Conservation (phyloP, 2,329 filamentous ascomycete species). For the Verticillium albo-atrum region DNA sequence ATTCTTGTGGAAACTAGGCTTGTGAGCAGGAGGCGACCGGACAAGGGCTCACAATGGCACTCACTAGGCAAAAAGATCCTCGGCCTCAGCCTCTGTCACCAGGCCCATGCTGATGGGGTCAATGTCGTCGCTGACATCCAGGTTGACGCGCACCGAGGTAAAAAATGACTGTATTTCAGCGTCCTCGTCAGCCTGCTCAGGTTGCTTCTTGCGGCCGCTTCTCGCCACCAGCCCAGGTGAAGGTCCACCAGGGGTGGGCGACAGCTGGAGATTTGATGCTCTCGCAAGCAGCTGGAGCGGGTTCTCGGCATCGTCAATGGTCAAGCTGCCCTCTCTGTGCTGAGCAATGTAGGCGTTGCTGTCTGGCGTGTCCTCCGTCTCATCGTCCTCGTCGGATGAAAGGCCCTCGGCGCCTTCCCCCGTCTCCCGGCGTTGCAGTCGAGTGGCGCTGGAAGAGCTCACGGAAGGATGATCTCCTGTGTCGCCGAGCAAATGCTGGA, state of each 20-base stretch:
- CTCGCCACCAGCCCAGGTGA: conserved; percentile 9
- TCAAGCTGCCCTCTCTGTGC: conserved; percentile 44
- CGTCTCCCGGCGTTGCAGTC: conserved; percentile 12
- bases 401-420: conserved; percentile 23
- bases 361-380: conserved; percentile 20
- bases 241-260: conserved; percentile 26
- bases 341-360: conserved; percentile 17
- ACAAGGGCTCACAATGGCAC: conserved; percentile 15
- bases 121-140: conserved; percentile 59
- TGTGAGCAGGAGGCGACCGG: neutral
- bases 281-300: conserved; percentile 68
- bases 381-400: conserved; percentile 26
- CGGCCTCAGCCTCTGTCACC: conserved; percentile 61
- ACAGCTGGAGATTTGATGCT: conserved; percentile 64
- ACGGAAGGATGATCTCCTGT: conserved; percentile 9
- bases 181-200: conserved; percentile 30
- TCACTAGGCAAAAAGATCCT: conserved; percentile 61
- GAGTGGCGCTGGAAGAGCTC: conserved; percentile 11
- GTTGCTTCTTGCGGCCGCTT: conserved; percentile 11
- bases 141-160: conserved; percentile 55
- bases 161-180: conserved; percentile 61
- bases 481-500: conserved; percentile 33
- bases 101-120: conserved; percentile 68
- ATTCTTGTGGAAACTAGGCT: conserved; percentile 59
- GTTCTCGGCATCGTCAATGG: conserved; percentile 70